phyloP scores from a whole-genome alignment of 2,329 filamentous ascomycete species.

The Neonectria neomacrospora region DNA sequence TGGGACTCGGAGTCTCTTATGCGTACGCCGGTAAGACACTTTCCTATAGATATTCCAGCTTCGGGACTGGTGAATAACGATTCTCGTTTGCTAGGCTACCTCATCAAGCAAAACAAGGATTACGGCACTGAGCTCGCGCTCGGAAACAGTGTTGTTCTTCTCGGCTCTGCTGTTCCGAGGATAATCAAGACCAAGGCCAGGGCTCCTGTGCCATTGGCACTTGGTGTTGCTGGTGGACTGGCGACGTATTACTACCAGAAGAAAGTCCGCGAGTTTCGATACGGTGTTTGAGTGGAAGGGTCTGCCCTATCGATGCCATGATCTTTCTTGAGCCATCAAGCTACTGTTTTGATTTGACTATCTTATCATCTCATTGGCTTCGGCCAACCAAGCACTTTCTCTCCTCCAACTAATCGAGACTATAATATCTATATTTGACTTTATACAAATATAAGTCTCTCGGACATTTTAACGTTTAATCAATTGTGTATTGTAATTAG shows the following conservation, averaged over 20 bases:
- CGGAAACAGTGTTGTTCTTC: slow-evolving; percentile 52
- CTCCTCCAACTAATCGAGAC: background rate
- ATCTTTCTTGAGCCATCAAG: background rate
- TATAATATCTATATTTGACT: background rate
- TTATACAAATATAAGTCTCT: background rate
- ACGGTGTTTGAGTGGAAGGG: slow-evolving; percentile 29
- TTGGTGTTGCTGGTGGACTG: slow-evolving; percentile 49
- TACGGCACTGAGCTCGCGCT: slow-evolving; percentile 55
- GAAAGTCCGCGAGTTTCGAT: slow-evolving; percentile 54
- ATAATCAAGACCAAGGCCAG: slow-evolving; percentile 53
- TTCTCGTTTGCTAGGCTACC: slow-evolving; percentile 47
- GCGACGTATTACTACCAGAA: slow-evolving; percentile 56
- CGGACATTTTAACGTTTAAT: background rate
- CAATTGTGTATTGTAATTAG: background rate
- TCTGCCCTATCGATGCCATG: background rate
- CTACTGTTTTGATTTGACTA: background rate
- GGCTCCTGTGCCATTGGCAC: slow-evolving; percentile 50
- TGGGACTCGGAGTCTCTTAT: slow-evolving; percentile 41
- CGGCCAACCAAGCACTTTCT: background rate
- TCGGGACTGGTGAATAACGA: background rate
- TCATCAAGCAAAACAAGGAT: slow-evolving; percentile 56
- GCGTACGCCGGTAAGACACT: slow-evolving; percentile 38
- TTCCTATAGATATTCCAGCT: fast-evolving
- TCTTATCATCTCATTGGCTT: background rate
- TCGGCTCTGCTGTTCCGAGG: slow-evolving; percentile 51